Percentiles rank a stretch among this genome's conserved stretches.
These are phyloP conservation scores for Sclerotinia trifoliorum DNA, from an alignment of 2,329 filamentous ascomycete species.

Conservation along the genomic window DNA sequence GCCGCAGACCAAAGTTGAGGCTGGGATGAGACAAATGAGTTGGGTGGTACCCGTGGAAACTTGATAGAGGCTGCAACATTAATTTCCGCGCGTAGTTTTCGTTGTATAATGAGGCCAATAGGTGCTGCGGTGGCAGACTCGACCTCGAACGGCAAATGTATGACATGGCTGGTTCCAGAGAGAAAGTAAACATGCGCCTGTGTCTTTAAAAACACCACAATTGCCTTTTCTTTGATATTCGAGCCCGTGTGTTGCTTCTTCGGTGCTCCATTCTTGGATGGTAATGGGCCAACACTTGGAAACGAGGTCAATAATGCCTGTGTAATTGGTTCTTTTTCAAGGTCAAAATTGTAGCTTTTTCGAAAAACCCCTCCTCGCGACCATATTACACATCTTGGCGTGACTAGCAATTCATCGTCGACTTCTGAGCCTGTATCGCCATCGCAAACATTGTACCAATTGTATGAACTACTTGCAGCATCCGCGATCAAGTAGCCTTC, in stretches of 20 bases:
- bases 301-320: slow-evolving; percentile 87
- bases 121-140: slow-evolving; percentile 82
- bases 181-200: slow-evolving; percentile 94
- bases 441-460: slow-evolving; percentile 66
- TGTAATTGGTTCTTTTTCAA: slow-evolving; percentile 82
- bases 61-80: slow-evolving; percentile 53
- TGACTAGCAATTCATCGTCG: slow-evolving; percentile 41
- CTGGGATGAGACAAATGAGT: slow-evolving; percentile 77
- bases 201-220: slow-evolving; percentile 88
- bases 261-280: slow-evolving; percentile 29
- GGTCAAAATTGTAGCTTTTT: slow-evolving; percentile 80
- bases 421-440: slow-evolving; percentile 40
- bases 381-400: slow-evolving; percentile 59
- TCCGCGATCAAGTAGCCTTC: slow-evolving; percentile 74
- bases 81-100: slow-evolving; percentile 61
- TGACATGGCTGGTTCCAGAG: slow-evolving; percentile 79
- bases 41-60: slow-evolving; percentile 67
- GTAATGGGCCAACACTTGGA: slow-evolving; percentile 44
- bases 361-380: slow-evolving; percentile 81
- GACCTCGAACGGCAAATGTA: slow-evolving; percentile 93
- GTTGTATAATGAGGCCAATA: slow-evolving; percentile 80
- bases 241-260: slow-evolving; percentile 35
- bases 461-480: slow-evolving; percentile 64
- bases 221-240: slow-evolving; percentile 54
- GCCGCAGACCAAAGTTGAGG: slow-evolving; percentile 51